Base-by-base conservation (phyloP, 768 basidiomycete species). In the Russula emetica region DNA sequence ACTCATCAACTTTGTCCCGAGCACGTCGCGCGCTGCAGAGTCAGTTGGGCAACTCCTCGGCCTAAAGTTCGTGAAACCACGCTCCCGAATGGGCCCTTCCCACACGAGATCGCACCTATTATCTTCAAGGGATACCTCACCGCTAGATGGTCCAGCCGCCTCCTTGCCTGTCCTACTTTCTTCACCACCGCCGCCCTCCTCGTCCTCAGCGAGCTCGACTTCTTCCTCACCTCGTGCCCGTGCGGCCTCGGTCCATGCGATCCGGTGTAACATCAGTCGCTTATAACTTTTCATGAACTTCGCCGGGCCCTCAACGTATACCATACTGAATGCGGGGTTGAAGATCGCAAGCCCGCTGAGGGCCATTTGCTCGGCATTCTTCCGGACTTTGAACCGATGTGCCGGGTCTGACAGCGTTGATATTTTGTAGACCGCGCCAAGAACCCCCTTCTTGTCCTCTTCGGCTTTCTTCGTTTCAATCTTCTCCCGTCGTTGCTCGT, bases 311-410 rank as follows among this genome's bases (percentile, higher is more conserved):
- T 99, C 97, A 62, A 97, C 92, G 69, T 96, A 90, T 53, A 99
- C 85, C 79, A 98, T 82, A 70, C 83, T 87, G 79, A 98, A 98
- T 34, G 82, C 76, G 0, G 94, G 89, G 72, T 95, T 86, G 82
- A 94, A 93, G 71, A 97, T 88, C 71, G 91, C 94, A 40, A 95
- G 77, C 11, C 97, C 97, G 0, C 92, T 87, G 16, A 98, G 79
- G 64, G 84, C 86, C 73, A 88, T 80, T 72, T 97, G 94, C 71
- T 96, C 91, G 1, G 97, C 97, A 70, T 98, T 98, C 80, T 92
- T 94, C 63, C 91, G 86, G 58, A 98, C 91, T 78, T 98, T 99
- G 81, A 93, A 98, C 64, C 91, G 87, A 70, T 99, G 97, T 13
- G 91, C 81, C 1, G 90, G 93, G 72, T 98, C 94, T n/a, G 86